A percentile compares a stretch with the other conserved stretches of the same genome.
These are phyloP conservation scores for Parachlorella kessleri DNA, from an alignment of 139 green algal species.

Conservation along the genomic window DNA sequence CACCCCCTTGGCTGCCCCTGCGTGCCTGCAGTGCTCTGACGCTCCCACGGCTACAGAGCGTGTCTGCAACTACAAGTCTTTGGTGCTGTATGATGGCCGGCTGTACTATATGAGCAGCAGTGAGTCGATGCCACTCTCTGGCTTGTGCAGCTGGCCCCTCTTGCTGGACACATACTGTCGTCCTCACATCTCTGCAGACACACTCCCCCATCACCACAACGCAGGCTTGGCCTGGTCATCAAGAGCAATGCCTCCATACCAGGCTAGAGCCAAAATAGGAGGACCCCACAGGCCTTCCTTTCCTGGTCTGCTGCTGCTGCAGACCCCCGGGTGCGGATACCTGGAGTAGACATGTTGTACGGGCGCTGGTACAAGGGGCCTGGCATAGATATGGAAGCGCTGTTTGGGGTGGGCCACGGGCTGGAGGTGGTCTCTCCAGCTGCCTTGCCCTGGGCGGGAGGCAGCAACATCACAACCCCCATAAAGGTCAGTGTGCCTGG, in stretches of 20 bases:
- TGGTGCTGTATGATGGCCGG: background rate
- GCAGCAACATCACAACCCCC: background rate
- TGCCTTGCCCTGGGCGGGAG: background rate
- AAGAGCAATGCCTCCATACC: background rate
- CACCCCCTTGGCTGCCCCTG: too few relatives aligned
- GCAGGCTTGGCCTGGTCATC: background rate
- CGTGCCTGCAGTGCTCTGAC: background rate
- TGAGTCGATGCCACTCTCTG: background rate
- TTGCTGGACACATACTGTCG: background rate
- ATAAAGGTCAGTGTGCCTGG: background rate
- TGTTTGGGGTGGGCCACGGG: background rate
- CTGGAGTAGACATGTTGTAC: background rate
- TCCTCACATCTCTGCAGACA: background rate
- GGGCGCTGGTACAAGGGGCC: background rate
- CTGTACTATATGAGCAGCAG: background rate
- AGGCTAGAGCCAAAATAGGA: background rate
- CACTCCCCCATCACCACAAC: too few relatives aligned
- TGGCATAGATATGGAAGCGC: background rate
- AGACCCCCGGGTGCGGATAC: too few relatives aligned
- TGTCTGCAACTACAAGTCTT: background rate
- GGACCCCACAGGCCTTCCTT: background rate
- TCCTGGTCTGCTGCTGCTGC: too few relatives aligned
- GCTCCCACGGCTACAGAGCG: background rate
- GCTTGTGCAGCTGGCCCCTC: background rate
- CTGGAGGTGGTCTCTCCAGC: background rate